phyloP scores from a whole-genome alignment of 83 land plant species.

The Isoetes engelmannii region DNA sequence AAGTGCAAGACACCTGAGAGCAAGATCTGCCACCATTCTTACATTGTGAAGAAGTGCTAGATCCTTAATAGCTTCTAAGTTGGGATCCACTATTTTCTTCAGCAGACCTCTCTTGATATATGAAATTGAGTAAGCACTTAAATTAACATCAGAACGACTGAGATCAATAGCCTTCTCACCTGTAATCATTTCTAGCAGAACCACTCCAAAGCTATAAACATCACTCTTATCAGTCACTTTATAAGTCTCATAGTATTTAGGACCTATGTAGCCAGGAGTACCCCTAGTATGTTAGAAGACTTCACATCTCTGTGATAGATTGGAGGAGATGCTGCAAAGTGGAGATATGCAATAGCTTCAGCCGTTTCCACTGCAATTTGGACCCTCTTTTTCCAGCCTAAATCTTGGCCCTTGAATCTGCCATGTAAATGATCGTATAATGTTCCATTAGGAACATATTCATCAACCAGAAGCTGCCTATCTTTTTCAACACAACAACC shows the following conservation, averaged over 20 bases:
- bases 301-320: slow-evolving; percentile 37
- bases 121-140: slow-evolving; percentile 20
- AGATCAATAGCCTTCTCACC: slow-evolving; percentile 20
- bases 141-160: slow-evolving; percentile 17
- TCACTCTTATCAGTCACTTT: slow-evolving; percentile 35
- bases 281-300: slow-evolving; percentile 39
- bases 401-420: slow-evolving; percentile 1
- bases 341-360: slow-evolving; percentile 31
- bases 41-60: slow-evolving; percentile 12
- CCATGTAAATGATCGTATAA: slow-evolving; percentile 30
- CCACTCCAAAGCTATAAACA: slow-evolving; percentile 39
- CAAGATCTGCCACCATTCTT: slow-evolving; percentile 27
- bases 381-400: slow-evolving; percentile 19
- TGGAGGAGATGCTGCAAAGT: slow-evolving; percentile 21
- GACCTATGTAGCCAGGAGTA: slow-evolving; percentile 40
- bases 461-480: slow-evolving; percentile 28
- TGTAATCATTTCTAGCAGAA: slow-evolving; percentile 29
- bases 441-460: slow-evolving; percentile 37
- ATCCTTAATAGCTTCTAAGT: slow-evolving; percentile 8
- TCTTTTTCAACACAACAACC: slow-evolving; percentile 32
- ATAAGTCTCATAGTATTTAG: slow-evolving; percentile 31
- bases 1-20: slow-evolving; percentile 24
- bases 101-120: slow-evolving; percentile 17
- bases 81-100: slow-evolving; percentile 30
- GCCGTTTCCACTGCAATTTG: slow-evolving; percentile 30